Base-by-base conservation (phyloP, 2,329 filamentous ascomycete genomes). In the Xylariaceae sp. region DNA sequence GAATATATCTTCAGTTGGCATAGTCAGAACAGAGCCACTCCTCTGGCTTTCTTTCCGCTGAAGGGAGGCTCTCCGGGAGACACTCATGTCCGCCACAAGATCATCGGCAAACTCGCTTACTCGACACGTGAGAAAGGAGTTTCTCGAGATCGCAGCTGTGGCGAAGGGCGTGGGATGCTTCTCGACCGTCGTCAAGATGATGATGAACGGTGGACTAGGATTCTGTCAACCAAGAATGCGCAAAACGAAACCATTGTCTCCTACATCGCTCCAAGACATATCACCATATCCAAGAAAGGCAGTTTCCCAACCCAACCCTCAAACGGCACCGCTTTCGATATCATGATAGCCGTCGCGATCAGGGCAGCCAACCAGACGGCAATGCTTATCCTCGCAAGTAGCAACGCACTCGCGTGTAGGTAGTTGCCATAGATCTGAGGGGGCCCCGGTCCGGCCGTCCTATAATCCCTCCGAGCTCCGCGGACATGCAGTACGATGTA, bases 221-320 rank as follows among this genome's bases (percentile, higher is more conserved):
- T 8, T 18, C 12, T 15, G 29, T 19, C 26, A 11, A 7, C 32
- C 13, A 29, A 34, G 2, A 24, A 6, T 19, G 15, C n/a, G n/a
- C 18, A 24, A 15, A 3, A 29, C 33, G 3, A 12, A 24, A 17
- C 3, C 2, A 3, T 12, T 26, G 7, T 15, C 19, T 52, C 52
- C 51, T 55, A 64, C 62, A 64, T 44, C 6, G 59, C 59, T 33
- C 55, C 49, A 9, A 50, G 45, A 24, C 59, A 61, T n/a, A 62
- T 34, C n/a, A 60, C 30, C 22, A 64, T 35, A 36, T 62, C 49
- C 12, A 64, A 39, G 38, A 59, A 58, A 4, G 60, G 55, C 19
- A 57, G 48, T 46, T 41, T 63, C 50, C 37, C 61, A 48, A 17
- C 19, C 43, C 53, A 44, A 2, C 50, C 53, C 4, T 39, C 38